phyloP scores from a whole-genome alignment of 1,284 basidiomycete genomes.

The Cutaneotrichosporon curvatum region DNA sequence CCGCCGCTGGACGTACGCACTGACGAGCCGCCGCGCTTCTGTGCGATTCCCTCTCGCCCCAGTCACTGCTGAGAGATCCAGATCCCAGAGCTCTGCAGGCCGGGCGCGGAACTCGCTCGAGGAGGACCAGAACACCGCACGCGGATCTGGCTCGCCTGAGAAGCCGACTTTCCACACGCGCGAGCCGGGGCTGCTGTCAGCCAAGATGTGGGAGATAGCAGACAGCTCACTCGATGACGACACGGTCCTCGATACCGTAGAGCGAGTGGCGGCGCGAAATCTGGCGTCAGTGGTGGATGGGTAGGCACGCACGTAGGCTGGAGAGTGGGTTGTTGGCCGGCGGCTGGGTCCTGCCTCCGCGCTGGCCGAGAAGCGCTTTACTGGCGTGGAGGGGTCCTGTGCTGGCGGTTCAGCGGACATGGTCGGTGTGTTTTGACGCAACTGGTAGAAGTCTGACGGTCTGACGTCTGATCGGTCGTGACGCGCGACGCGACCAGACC shows the following conservation, averaged over 20 bases:
- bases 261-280: constrained; percentile 44
- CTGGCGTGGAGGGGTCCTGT: too few relatives aligned
- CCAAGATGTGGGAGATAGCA: not conserved
- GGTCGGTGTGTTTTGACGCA: too few relatives aligned
- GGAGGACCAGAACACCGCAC: constrained; percentile 38
- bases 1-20: constrained; percentile 59
- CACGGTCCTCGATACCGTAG: constrained; percentile 47
- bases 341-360: not conserved
- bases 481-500: too few relatives aligned
- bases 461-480: too few relatives aligned
- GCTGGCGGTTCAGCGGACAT: too few relatives aligned
- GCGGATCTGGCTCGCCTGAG: constrained; percentile 45
- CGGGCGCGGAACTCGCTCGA: constrained; percentile 8
- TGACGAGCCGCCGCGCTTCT: constrained; percentile 65
- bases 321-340: not conserved
- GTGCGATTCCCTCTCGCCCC: constrained; percentile 45
- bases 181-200: constrained; percentile 38
- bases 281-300: constrained; percentile 17
- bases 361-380: too few relatives aligned
- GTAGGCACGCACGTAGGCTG: not conserved
- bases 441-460: too few relatives aligned
- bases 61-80: constrained; percentile 28
- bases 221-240: constrained; percentile 44
- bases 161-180: constrained; percentile 48
- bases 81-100: constrained; percentile 34